Conservation (phyloP, 1,284 basidiomycete species). For the Lentinula novae-zelandiae region DNA sequence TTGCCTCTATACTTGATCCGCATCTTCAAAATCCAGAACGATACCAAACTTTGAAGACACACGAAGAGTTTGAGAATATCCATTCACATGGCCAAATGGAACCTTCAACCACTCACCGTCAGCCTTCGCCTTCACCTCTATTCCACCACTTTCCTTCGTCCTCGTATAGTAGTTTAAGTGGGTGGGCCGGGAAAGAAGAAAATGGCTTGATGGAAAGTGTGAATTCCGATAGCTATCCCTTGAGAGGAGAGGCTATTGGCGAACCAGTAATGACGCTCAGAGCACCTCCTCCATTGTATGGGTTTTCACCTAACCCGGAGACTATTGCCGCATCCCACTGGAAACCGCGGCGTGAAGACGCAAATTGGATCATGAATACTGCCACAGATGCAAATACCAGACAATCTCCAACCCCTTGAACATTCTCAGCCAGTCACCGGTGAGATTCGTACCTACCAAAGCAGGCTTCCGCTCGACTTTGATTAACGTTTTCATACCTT, state of each 20-base stretch:
- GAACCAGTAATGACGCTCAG: not conserved
- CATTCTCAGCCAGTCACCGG: too few relatives aligned
- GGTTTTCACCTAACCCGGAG: not conserved
- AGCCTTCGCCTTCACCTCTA: not conserved
- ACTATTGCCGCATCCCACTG: not conserved
- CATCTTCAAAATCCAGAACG: not conserved
- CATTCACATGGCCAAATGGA: not conserved
- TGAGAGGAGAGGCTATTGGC: not conserved
- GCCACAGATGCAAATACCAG: too few relatives aligned
- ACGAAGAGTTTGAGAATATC: not conserved
- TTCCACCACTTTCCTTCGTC: not conserved
- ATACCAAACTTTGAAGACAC: not conserved
- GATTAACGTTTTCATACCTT: too few relatives aligned
- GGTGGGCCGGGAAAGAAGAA: constrained; percentile 4
- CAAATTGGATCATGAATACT: not conserved
- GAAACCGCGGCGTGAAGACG: not conserved
- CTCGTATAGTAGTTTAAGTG: constrained; percentile 7
- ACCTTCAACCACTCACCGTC: not conserved
- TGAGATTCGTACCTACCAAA: too few relatives aligned
- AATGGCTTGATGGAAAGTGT: not conserved
- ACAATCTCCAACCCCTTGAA: too few relatives aligned
- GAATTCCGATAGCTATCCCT: not conserved
- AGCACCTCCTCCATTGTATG: not conserved
- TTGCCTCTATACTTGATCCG: constrained; percentile 2
- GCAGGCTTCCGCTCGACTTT: too few relatives aligned